Evolutionary conservation across 73 alveolate species (phyloP).

Genomic region (Blepharisma japonicum): DNA sequence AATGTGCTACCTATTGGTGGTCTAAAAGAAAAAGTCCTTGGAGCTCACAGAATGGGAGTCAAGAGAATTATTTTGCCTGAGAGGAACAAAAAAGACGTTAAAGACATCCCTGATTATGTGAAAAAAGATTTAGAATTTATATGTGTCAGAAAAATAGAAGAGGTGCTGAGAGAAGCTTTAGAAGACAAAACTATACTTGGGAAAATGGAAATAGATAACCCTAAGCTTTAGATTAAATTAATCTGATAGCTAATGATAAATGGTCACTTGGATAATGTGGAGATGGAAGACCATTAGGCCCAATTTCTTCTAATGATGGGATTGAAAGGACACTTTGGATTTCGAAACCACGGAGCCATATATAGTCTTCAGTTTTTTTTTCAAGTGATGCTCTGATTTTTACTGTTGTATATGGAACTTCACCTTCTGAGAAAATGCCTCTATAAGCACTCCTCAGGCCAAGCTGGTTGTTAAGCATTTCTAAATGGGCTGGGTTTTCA

Average conservation of each 20-base stretch:
- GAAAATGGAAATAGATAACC: no score
- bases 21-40: conserved; percentile 82
- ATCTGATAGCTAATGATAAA: not conserved
- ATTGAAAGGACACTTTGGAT: not conserved
- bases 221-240: not conserved
- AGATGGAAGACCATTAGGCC: conserved; percentile 13
- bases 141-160: not conserved
- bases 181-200: not conserved
- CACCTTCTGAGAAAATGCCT: not conserved
- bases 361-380: not conserved
- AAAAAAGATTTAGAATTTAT: conserved; percentile 7
- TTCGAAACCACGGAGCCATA: not conserved
- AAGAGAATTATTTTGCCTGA: conserved; percentile 51
- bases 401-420: not conserved
- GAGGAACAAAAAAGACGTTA: conserved; percentile 42
- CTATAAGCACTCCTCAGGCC: not conserved
- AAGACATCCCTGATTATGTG: conserved; percentile 56
- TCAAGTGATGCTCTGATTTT: not conserved
- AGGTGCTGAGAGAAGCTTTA: not conserved
- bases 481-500: not conserved
- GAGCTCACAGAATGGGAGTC: conserved; percentile 77
- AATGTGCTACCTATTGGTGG: conserved; percentile 89
- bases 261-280: conserved; percentile 6
- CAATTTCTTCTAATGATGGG: not conserved
- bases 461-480: not conserved